These are phyloP conservation scores for Candida verbasci DNA, from an alignment of 805 yeast genomes.

Conservation along the genomic window DNA sequence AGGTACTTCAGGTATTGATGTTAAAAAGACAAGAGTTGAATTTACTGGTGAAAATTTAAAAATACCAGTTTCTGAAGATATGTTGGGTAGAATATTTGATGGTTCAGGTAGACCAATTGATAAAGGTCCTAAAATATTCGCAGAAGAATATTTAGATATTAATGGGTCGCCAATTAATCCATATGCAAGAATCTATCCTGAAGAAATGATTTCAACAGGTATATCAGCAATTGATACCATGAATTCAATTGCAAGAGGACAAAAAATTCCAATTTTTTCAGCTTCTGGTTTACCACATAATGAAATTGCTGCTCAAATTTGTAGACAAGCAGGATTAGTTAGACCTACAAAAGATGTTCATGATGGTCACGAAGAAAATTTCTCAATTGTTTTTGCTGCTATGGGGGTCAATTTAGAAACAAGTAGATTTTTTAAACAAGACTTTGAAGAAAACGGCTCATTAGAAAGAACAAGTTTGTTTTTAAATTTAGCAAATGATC, in stretches of 20 bases:
- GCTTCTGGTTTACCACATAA: conserved; percentile 99
- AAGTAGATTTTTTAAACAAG: conserved; percentile 97
- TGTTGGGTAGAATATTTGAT: conserved; percentile 96
- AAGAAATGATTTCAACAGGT: conserved; percentile 99
- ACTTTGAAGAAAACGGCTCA: conserved; percentile 98
- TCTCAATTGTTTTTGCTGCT: conserved; percentile 98
- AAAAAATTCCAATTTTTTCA: conserved; percentile 97
- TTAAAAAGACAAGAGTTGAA: conserved; percentile 94
- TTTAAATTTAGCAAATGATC: conserved; percentile 97
- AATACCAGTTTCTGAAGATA: conserved; percentile 94
- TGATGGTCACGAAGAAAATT: conserved; percentile 99
- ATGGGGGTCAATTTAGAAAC: conserved; percentile 99
- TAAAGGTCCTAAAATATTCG: conserved; percentile 96
- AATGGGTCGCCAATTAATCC: conserved; percentile 99
- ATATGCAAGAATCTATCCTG: conserved; percentile 96
- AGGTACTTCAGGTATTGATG: conserved; percentile 98
- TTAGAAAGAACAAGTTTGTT: conserved; percentile 96
- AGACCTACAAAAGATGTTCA: conserved; percentile 99
- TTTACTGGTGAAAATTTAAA: conserved; percentile 93
- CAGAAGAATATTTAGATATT: conserved; percentile 97
- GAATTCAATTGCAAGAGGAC: conserved; percentile 99
- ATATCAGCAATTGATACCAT: conserved; percentile 97
- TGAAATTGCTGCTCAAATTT: conserved; percentile 99
- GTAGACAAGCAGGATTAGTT: conserved; percentile 99
- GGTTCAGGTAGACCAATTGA: conserved; percentile 99